Evolutionary conservation across 305 asterid genomes (phyloP).

Genomic region (Rubia balearica): DNA sequence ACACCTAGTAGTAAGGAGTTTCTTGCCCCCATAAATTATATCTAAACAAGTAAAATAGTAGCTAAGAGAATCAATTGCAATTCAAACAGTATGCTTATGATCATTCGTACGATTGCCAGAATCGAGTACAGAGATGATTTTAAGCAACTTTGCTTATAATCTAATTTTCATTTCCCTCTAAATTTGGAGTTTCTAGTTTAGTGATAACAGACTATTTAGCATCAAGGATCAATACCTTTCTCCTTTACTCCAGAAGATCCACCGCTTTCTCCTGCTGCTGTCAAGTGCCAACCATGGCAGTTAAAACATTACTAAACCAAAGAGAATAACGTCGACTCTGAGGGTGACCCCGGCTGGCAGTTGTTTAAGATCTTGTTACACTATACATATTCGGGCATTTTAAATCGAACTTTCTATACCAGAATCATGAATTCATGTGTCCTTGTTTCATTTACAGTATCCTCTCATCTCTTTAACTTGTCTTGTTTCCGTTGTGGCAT

Average conservation of each 20-base stretch:
- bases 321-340: too few relatives aligned
- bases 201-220: background rate
- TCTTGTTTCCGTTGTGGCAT: constrained; percentile 5
- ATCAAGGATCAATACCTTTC: background rate
- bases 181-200: background rate
- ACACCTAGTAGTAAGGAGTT: background rate
- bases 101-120: background rate
- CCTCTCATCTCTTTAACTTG: background rate
- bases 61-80: too few relatives aligned
- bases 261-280: background rate
- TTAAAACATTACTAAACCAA: background rate
- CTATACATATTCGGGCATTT: background rate
- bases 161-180: background rate
- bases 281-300: background rate
- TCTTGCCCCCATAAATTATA: background rate
- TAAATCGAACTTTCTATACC: background rate
- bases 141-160: background rate
- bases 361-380: background rate
- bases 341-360: background rate
- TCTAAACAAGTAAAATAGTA: background rate
- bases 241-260: background rate
- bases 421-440: background rate
- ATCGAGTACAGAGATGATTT: background rate
- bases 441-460: constrained; percentile 2
- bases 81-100: background rate